Percentiles rank a stretch among this genome's conserved stretches.
Conservation (phyloP, 176 grass and related monocot genomes). For the Triticum dicoccoides region DNA sequence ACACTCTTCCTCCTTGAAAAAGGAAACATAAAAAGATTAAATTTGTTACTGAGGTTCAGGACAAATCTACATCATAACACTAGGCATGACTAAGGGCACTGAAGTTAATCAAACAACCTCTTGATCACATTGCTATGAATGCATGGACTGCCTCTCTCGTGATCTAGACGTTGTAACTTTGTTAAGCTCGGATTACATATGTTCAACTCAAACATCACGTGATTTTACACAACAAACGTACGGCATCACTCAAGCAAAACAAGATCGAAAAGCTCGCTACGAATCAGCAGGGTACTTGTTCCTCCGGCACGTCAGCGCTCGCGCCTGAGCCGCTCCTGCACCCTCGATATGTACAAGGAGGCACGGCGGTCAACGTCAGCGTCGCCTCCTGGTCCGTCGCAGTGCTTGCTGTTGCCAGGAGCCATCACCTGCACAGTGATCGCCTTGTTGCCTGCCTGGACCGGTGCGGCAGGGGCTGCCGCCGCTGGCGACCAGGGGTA, state of each 20-base stretch:
- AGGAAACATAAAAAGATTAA: too few relatives aligned
- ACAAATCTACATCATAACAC: too few relatives aligned
- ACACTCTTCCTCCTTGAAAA: too few relatives aligned
- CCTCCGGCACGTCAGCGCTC: constrained; percentile 35
- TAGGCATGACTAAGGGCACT: too few relatives aligned
- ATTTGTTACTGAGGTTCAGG: too few relatives aligned
- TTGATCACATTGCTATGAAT: too few relatives aligned
- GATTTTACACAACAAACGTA: background rate
- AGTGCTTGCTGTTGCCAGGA: background rate
- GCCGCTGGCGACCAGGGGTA: too few relatives aligned
- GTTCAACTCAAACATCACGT: background rate
- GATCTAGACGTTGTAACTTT: too few relatives aligned
- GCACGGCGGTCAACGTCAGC: constrained; percentile 42
- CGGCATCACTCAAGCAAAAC: background rate
- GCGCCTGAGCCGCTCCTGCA: constrained; percentile 57
- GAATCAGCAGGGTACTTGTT: constrained; percentile 7
- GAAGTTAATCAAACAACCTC: too few relatives aligned
- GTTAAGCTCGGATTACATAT: too few relatives aligned
- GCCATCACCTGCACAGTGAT: constrained; percentile 13
- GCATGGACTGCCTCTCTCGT: too few relatives aligned
- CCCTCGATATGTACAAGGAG: constrained; percentile 47
- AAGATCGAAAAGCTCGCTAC: background rate
- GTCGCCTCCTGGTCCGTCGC: background rate
- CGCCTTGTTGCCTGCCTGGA: constrained; percentile 15
- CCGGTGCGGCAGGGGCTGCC: background rate